phyloP scores from a whole-genome alignment of 2,329 filamentous ascomycete species.

The Beauveria bassiana region DNA sequence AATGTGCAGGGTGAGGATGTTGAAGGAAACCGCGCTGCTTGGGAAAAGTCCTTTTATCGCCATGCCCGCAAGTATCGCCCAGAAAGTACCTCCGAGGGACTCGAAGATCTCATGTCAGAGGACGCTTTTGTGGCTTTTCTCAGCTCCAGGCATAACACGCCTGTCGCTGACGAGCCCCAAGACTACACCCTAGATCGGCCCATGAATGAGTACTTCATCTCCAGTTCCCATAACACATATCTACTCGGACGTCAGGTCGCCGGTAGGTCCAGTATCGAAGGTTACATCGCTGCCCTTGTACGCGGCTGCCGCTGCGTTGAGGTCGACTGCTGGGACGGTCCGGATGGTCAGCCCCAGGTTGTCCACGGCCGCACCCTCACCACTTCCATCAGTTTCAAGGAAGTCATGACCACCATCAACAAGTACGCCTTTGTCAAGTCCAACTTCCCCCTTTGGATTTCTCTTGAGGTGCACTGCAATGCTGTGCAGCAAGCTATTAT shows the following conservation, averaged over 20 bases:
- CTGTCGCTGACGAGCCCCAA: slow-evolving; percentile 53
- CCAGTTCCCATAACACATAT: slow-evolving; percentile 98
- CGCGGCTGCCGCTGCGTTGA: slow-evolving; percentile 92
- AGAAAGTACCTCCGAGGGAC: slow-evolving; percentile 38
- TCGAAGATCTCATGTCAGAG: slow-evolving; percentile 55
- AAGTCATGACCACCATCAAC: slow-evolving; percentile 88
- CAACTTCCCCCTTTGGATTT: slow-evolving; percentile 86
- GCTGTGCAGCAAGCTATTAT: slow-evolving; percentile 75
- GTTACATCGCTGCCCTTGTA: slow-evolving; percentile 82
- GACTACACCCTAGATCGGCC: slow-evolving; percentile 67
- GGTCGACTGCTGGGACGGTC: slow-evolving; percentile 96
- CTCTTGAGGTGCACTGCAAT: slow-evolving; percentile 90
- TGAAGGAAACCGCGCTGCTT: slow-evolving; percentile 53
- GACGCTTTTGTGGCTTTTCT: slow-evolving; percentile 72
- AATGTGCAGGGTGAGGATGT: slow-evolving; percentile 71
- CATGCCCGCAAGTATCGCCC: slow-evolving; percentile 53
- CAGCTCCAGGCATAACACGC: slow-evolving; percentile 64
- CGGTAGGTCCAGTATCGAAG: slow-evolving; percentile 86
- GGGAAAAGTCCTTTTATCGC: slow-evolving; percentile 66
- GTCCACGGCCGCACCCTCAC: slow-evolving; percentile 88
- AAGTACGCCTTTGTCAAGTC: slow-evolving; percentile 88
- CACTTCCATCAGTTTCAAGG: slow-evolving; percentile 78
- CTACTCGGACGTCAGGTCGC: slow-evolving; percentile 84
- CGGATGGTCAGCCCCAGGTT: slow-evolving; percentile 78
- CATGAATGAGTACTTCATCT: slow-evolving; percentile 95